A percentile compares a stretch with the other conserved stretches of the same genome.
Conservation (phyloP, 257 asterid genomes). For the Plantago elongata region DNA sequence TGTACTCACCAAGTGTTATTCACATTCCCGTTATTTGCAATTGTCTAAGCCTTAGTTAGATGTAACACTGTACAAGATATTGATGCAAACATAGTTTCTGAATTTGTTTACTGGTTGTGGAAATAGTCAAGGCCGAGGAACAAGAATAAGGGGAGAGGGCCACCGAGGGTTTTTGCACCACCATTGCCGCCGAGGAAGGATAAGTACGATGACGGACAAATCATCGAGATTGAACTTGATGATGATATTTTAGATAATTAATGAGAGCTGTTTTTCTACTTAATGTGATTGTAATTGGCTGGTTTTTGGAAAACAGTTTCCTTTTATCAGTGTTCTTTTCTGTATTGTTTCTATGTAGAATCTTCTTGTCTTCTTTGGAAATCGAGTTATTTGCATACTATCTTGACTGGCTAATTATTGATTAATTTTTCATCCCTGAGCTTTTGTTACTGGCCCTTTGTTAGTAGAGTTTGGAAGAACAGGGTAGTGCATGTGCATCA, state of each 20-base stretch:
- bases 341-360: background rate
- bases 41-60: no score
- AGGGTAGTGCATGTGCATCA: no score
- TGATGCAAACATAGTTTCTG: background rate
- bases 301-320: background rate
- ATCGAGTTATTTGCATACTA: background rate
- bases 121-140: slow-evolving; percentile 82
- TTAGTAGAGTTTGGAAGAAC: no score
- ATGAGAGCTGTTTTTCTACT: background rate
- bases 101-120: slow-evolving; percentile 8
- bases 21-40: no score
- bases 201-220: slow-evolving; percentile 79
- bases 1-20: no score
- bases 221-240: slow-evolving; percentile 64
- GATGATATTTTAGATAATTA: slow-evolving; percentile 40
- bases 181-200: slow-evolving; percentile 88
- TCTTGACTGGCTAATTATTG: background rate
- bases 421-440: background rate
- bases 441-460: background rate
- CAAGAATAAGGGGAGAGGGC: slow-evolving; percentile 92
- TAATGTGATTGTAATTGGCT: background rate
- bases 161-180: slow-evolving; percentile 86
- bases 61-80: background rate
- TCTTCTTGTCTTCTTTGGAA: background rate
- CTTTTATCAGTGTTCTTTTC: background rate